phyloP scores from a whole-genome alignment of 805 yeast species.

The Sungouiella blattae region DNA sequence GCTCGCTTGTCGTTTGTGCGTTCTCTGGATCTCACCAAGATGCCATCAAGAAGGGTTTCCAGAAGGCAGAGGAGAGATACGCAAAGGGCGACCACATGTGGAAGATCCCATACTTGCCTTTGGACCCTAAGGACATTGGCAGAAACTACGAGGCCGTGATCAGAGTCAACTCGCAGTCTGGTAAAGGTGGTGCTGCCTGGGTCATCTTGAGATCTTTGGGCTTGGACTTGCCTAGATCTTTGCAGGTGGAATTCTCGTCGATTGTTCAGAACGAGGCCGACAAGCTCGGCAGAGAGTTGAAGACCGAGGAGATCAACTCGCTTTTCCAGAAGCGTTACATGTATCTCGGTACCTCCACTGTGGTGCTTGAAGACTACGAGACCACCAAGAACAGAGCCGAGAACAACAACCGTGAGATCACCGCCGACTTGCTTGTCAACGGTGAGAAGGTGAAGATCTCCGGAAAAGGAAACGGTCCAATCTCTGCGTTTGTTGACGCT shows the following conservation, averaged over 20 bases:
- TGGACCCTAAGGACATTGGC: conserved; percentile 80
- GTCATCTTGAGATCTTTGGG: conserved; percentile 67
- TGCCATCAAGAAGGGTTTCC: conserved; percentile 66
- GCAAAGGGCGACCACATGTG: conserved; percentile 47
- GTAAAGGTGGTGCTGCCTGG: conserved; percentile 89
- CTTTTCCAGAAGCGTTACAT: conserved; percentile 58
- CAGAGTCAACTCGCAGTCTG: conserved; percentile 83
- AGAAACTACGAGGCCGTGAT: conserved; percentile 79
- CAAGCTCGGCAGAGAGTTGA: conserved; percentile 62
- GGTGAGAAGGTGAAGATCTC: conserved; percentile 30
- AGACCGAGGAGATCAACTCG: conserved; percentile 58
- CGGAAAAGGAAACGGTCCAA: conserved; percentile 78
- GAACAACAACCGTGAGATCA: conserved; percentile 19
- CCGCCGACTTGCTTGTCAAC: conserved; percentile 17
- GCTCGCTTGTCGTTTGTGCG: conserved; percentile 75
- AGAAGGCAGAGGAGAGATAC: conserved; percentile 48
- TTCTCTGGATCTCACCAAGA: conserved; percentile 74
- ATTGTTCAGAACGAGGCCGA: conserved; percentile 67
- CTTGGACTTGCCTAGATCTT: conserved; percentile 66
- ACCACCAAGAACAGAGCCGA: conserved; percentile 19
- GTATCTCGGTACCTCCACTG: conserved; percentile 15
- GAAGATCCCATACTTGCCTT: conserved; percentile 74
- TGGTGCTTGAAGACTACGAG: conserved; percentile 22
- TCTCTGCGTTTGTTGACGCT: conserved; percentile 69
- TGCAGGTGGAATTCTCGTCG: conserved; percentile 66